These are phyloP conservation scores for Moricandia moricandioides DNA, from an alignment of 345 rosid species.

Conservation along the genomic window DNA sequence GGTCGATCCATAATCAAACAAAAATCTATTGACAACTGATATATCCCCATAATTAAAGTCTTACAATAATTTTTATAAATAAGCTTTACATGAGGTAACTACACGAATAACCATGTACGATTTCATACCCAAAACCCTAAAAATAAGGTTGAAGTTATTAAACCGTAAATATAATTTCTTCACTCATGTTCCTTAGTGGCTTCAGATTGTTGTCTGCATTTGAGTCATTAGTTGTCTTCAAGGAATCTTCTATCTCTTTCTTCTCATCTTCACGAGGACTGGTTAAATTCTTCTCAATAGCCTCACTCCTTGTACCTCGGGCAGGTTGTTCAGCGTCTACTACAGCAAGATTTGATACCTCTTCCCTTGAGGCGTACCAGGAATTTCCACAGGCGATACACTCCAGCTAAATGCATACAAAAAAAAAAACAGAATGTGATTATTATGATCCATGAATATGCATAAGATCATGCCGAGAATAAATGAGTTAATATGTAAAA, in stretches of 20 bases:
- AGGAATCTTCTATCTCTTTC: conserved; percentile 24
- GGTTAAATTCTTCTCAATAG: conserved; percentile 55
- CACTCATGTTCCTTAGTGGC: conserved; percentile 38
- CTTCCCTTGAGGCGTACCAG: no score
- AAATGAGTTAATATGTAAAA: background rate
- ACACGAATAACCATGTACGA: background rate
- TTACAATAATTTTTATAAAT: background rate
- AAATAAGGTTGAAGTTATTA: background rate
- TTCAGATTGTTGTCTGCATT: no score
- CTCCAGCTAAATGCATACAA: conserved; percentile 57
- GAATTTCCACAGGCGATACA: conserved; percentile 38
- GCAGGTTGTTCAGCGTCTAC: conserved; percentile 28
- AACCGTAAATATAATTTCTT: background rate
- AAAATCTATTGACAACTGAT: background rate
- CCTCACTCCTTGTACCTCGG: conserved; percentile 52
- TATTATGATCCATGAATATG: no score
- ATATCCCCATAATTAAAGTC: background rate
- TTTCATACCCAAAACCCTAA: background rate
- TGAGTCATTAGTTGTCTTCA: no score
- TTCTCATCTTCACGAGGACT: conserved; percentile 62
- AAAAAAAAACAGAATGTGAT: conserved; percentile 11
- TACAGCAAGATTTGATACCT: no score
- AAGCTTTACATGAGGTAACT: no score
- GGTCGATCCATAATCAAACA: background rate
- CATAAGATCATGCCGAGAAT: background rate